phyloP scores from a whole-genome alignment of 1,139 yeast genomes.

The Barnettozyma hawaiiensis region DNA sequence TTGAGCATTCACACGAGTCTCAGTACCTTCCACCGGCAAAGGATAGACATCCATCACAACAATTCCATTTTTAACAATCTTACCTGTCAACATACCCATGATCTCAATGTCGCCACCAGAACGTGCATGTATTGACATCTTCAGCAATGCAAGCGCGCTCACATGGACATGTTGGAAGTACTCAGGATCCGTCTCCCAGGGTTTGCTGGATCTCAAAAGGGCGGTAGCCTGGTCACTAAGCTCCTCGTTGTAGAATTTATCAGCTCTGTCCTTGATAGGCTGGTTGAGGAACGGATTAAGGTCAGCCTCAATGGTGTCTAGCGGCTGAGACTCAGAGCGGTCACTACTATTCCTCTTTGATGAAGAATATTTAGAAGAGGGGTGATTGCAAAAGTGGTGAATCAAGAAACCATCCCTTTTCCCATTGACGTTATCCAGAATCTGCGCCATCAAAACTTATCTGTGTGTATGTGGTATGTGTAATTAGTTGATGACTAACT shows the following conservation, averaged over 20 bases:
- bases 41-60: slow-evolving; percentile 80
- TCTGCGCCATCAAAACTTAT: neutral
- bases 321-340: slow-evolving; percentile 9
- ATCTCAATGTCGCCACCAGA: slow-evolving; percentile 88
- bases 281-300: slow-evolving; percentile 12
- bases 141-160: slow-evolving; percentile 69
- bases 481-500: neutral
- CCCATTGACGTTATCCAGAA: slow-evolving; percentile 9
- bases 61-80: slow-evolving; percentile 50
- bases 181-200: slow-evolving; percentile 47
- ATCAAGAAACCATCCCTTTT: slow-evolving; percentile 15
- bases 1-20: slow-evolving; percentile 91
- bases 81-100: slow-evolving; percentile 93
- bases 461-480: too few relatives aligned
- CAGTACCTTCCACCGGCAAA: slow-evolving; percentile 93
- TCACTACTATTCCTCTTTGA: neutral
- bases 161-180: slow-evolving; percentile 64
- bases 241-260: slow-evolving; percentile 16
- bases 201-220: slow-evolving; percentile 25
- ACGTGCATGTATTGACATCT: slow-evolving; percentile 80
- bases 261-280: slow-evolving; percentile 15
- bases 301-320: slow-evolving; percentile 19
- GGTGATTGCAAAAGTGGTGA: slow-evolving; percentile 9
- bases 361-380: neutral
- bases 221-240: slow-evolving; percentile 12